Evolutionary conservation across 495 filamentous ascomycete species (phyloP).

Genomic region (Podospora appendiculata): DNA sequence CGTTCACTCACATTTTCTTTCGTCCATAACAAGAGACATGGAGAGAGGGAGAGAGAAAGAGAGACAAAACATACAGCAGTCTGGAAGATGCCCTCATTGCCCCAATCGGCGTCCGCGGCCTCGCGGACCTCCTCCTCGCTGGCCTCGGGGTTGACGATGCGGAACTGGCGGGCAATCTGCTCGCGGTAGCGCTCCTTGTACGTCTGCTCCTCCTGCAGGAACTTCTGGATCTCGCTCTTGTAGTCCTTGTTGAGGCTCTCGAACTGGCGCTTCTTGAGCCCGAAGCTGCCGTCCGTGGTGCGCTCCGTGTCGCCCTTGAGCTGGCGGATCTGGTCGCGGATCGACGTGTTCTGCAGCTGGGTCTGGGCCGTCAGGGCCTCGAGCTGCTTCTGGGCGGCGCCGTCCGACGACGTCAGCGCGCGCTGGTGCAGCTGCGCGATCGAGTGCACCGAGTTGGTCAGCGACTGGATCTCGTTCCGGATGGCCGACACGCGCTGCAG

Average conservation of each 20-base stretch:
- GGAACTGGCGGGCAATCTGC: conserved; percentile 65
- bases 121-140: conserved; percentile 54
- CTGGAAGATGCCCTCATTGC: conserved; percentile 69
- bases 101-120: conserved; percentile 60
- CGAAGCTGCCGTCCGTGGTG: conserved; percentile 43
- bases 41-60: background rate
- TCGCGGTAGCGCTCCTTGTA: conserved; percentile 60
- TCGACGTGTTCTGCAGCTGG: conserved; percentile 54
- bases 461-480: conserved; percentile 48
- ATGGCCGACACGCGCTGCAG: conserved; percentile 50
- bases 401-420: conserved; percentile 46
- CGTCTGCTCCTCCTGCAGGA: conserved; percentile 55
- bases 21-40: background rate
- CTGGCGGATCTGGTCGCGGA: conserved; percentile 60
- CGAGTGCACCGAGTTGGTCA: conserved; percentile 45
- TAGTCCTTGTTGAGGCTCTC: conserved; percentile 57
- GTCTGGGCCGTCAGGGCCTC: conserved; percentile 57
- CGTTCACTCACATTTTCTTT: background rate
- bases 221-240: conserved; percentile 53
- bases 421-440: conserved; percentile 56
- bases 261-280: conserved; percentile 54
- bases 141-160: conserved; percentile 68
- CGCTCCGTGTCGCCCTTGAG: conserved; percentile 56
- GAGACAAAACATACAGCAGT: conserved; percentile 49
- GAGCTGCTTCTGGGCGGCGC: conserved; percentile 37